Percentiles rank a stretch among this genome's conserved stretches.
phyloP scores from a whole-genome alignment of 257 asterid genomes.

The Ilex asprella region DNA sequence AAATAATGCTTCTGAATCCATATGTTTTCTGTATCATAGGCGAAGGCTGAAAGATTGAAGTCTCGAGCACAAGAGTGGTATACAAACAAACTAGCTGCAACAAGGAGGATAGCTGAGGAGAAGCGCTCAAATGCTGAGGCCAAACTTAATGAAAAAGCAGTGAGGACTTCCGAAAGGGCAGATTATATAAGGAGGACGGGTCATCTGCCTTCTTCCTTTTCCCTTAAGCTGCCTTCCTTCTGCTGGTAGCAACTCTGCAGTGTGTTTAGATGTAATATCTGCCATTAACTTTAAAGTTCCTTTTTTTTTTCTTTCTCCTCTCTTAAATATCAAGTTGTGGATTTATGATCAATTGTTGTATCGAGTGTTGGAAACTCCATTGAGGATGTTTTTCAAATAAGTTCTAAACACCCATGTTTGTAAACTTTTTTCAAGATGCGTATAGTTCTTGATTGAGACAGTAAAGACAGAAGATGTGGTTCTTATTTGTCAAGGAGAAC shows the following conservation, averaged over 20 bases:
- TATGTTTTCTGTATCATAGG: conserved; percentile 25
- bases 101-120: conserved; percentile 79
- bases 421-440: too few species aligned
- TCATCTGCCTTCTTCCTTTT: conserved; percentile 59
- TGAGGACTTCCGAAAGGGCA: conserved; percentile 59
- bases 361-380: too few species aligned
- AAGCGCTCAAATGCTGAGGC: conserved; percentile 81
- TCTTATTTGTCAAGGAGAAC: too few species aligned
- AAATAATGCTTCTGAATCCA: not conserved
- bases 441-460: too few species aligned
- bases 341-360: too few species aligned
- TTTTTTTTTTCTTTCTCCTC: not conserved
- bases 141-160: conserved; percentile 61
- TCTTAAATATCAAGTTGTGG: too few species aligned
- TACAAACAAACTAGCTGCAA: conserved; percentile 56
- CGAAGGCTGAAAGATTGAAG: conserved; percentile 74
- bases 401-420: too few species aligned
- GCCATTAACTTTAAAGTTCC: not conserved
- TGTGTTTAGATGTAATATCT: not conserved
- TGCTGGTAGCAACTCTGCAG: conserved; percentile 41
- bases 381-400: too few species aligned
- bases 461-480: too few species aligned
- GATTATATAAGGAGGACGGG: conserved; percentile 78
- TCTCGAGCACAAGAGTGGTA: conserved; percentile 75
- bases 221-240: conserved; percentile 51